Evolutionary conservation across 2,329 filamentous ascomycete genomes (phyloP).

Genomic region (Cladorrhinum sp.): DNA sequence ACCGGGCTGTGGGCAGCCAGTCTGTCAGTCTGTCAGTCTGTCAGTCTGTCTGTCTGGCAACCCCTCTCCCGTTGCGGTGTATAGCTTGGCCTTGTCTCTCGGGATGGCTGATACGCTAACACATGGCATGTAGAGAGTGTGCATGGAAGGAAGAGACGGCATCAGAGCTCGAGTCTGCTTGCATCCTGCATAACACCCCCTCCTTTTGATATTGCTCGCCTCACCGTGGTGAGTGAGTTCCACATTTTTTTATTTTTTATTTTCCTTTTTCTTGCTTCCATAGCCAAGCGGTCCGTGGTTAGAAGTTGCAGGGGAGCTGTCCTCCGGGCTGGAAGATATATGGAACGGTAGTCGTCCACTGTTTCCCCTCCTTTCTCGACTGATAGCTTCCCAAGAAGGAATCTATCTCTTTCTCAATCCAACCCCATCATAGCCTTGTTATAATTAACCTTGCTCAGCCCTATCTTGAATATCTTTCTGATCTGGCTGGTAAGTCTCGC

Average conservation of each 20-base stretch:
- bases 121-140: neutral
- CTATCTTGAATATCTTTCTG: neutral
- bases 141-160: neutral
- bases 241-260: neutral
- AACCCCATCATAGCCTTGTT: neutral
- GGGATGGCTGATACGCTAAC: neutral
- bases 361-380: neutral
- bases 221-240: neutral
- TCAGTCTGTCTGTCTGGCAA: neutral
- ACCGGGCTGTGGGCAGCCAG: conserved; percentile 9
- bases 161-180: neutral
- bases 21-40: neutral
- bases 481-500: neutral
- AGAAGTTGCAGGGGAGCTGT: neutral
- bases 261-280: neutral
- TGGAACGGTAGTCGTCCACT: neutral
- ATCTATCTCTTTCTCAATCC: neutral
- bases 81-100: neutral
- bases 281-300: neutral
- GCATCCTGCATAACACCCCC: neutral
- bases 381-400: neutral
- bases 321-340: neutral
- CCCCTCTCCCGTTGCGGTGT: neutral
- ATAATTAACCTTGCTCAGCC: neutral
- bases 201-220: neutral